phyloP scores from a whole-genome alignment of 108 stramenopile species.

The Skeletonema tropicum region DNA sequence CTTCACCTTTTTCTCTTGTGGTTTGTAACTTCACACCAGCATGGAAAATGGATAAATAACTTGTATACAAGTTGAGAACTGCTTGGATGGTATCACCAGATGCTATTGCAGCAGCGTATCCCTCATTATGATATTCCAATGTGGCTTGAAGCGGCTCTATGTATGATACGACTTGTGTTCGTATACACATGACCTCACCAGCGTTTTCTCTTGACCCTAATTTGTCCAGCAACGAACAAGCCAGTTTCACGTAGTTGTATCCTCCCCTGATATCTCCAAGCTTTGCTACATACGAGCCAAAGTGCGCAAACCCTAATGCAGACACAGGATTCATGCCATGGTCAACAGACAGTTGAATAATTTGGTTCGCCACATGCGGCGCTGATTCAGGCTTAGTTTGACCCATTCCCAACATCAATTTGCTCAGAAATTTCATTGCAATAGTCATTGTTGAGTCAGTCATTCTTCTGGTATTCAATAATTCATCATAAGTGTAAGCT shows the following conservation, averaged over 20 bases:
- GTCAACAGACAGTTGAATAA: background rate
- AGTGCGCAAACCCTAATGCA: constrained; percentile 8
- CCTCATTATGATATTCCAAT: background rate
- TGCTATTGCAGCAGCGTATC: constrained; percentile 3
- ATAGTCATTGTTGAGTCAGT: too few relatives aligned
- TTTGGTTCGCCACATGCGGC: background rate
- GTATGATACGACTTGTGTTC: background rate
- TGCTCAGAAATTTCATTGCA: too few relatives aligned
- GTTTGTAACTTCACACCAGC: background rate
- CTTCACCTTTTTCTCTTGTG: background rate
- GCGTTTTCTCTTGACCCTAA: constrained; percentile 10
- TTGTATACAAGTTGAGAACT: background rate
- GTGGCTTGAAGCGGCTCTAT: constrained; percentile 3
- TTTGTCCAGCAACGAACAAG: background rate
- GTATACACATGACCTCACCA: background rate
- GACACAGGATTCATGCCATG: constrained; percentile 14
- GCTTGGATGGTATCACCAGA: constrained; percentile 12
- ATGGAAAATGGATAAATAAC: background rate
- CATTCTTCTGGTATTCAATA: too few relatives aligned
- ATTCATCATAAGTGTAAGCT: too few relatives aligned
- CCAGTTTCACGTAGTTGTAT: constrained; percentile 1
- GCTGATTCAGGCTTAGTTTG: too few relatives aligned
- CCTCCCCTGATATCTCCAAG: constrained; percentile 11
- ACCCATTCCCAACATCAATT: too few relatives aligned
- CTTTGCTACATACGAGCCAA: constrained; percentile 9